Base-by-base conservation (phyloP, 164 flowering plant genomes). In the Nymphaea thermarum region DNA sequence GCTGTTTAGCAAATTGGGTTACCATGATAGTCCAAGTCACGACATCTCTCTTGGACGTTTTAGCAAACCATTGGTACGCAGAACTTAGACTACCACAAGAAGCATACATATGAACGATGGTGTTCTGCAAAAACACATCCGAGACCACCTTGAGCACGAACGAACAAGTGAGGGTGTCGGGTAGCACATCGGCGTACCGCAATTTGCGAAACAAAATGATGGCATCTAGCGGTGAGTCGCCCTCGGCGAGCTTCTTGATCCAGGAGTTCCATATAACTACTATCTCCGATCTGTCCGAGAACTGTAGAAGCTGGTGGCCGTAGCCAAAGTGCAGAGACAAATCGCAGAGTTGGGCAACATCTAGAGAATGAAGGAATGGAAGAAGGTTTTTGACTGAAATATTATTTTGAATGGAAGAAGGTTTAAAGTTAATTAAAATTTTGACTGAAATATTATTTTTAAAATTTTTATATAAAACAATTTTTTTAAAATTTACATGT, bases 1-100 rank as follows among this genome's bases (percentile, higher is more conserved):
- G 82, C 67, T 64, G 41, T 68, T 83, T 85, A n/a, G 84, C 70
- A 69, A 81, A 75, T 6, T 82, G 88, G 11, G 79, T 76, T 11
- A 85, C 81, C 84, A 86, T 75, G 44, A 76, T 84, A 69, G 86
- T 86, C 91, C 89, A 86, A 2, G 86, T 76, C 12, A 85, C 89
- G 55, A 79, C 82, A 78, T 88, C 91, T 76, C 87, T 57, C 11
- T 76, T 67, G 0, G 78, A 65, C 91, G 84, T 86, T 73, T 74
- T 82, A 5, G 80, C 85, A 65, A 88, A 88, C 85, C 84, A 3
- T 43, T 61, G 51, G 64, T 68, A 43, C 8, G 94, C 88, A 67
- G 73, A 80, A 16, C 68, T 72, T 16, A 77, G 65, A 0, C 41
- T 76, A 25, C 36, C 36, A 25, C 36, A 25, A 25, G 36, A 25